phyloP scores from a whole-genome alignment of 2,329 filamentous ascomycete genomes.

The Colletotrichum graminicola region DNA sequence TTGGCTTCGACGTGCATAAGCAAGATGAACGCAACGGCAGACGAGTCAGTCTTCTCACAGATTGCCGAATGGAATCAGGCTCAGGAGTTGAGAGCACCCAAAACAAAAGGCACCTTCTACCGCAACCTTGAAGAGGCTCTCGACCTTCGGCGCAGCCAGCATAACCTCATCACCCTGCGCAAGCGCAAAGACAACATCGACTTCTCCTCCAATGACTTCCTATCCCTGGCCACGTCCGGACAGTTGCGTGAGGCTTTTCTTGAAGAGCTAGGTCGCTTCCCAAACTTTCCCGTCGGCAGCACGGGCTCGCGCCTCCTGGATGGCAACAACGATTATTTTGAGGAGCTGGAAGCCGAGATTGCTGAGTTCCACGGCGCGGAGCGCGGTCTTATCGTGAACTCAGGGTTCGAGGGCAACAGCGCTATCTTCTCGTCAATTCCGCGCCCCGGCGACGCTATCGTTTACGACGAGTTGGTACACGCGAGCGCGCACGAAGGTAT shows the following conservation, averaged over 20 bases:
- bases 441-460: constrained; percentile 64
- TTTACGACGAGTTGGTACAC: constrained; percentile 76
- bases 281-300: constrained; percentile 58
- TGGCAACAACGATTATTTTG: constrained; percentile 71
- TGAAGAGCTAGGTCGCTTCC: constrained; percentile 57
- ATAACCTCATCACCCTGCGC: constrained; percentile 46
- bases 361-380: constrained; percentile 71
- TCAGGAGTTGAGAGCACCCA: constrained; percentile 3
- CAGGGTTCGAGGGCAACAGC: constrained; percentile 66
- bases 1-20: too few species aligned
- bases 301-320: constrained; percentile 74
- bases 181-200: constrained; percentile 30
- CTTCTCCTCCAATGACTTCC: constrained; percentile 69
- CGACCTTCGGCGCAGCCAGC: constrained; percentile 45
- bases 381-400: constrained; percentile 71
- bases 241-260: constrained; percentile 61
- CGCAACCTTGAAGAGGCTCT: constrained; percentile 52
- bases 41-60: too few species aligned
- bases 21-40: too few species aligned
- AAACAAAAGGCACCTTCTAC: constrained; percentile 40
- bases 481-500: constrained; percentile 76
- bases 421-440: constrained; percentile 64
- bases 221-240: constrained; percentile 66
- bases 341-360: constrained; percentile 68
- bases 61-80: constrained; percentile 7